Conservation (phyloP, 768 basidiomycete species). For the Lactarius vividus region DNA sequence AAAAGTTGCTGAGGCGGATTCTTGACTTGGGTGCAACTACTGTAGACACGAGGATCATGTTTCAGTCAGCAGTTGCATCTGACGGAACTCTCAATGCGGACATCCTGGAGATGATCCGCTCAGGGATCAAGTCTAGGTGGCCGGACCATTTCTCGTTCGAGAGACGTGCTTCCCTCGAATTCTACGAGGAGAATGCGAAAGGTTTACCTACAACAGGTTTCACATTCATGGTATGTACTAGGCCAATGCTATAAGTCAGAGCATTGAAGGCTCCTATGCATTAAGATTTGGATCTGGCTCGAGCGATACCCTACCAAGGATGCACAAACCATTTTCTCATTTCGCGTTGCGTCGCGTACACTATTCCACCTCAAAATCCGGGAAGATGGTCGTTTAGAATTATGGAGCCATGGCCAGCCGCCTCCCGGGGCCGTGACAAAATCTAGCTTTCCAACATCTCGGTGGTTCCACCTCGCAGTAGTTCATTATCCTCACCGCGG, state of each 20-base stretch:
- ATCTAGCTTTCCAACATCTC: constrained; percentile 47
- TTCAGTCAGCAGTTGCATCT: constrained; percentile 52
- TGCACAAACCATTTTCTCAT: constrained; percentile 38
- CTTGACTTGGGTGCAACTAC: constrained; percentile 74
- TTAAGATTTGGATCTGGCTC: constrained; percentile 50
- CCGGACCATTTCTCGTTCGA: constrained; percentile 74
- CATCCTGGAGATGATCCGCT: constrained; percentile 66
- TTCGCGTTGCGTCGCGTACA: constrained; percentile 34
- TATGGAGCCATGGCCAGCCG: constrained; percentile 41
- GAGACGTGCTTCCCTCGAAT: constrained; percentile 48
- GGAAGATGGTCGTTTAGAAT: constrained; percentile 55
- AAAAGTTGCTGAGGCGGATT: constrained; percentile 63
- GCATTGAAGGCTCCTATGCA: constrained; percentile 27
- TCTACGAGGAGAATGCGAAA: constrained; percentile 47
- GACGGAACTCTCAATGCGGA: constrained; percentile 57
- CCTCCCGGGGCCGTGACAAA: constrained; percentile 45
- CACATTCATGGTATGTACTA: constrained; percentile 59
- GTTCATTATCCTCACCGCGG: constrained; percentile 60
- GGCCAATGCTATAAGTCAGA: constrained; percentile 21
- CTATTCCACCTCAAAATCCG: constrained; percentile 48
- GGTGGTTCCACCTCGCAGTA: constrained; percentile 73
- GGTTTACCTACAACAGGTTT: constrained; percentile 62
- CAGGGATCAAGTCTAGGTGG: constrained; percentile 74
- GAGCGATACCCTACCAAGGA: constrained; percentile 40
- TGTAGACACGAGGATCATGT: constrained; percentile 58